Percentiles rank a stretch among this genome's conserved stretches.
These are phyloP conservation scores for Phytophthora fragariae DNA, from an alignment of 352 stramenopile genomes.

Conservation along the genomic window DNA sequence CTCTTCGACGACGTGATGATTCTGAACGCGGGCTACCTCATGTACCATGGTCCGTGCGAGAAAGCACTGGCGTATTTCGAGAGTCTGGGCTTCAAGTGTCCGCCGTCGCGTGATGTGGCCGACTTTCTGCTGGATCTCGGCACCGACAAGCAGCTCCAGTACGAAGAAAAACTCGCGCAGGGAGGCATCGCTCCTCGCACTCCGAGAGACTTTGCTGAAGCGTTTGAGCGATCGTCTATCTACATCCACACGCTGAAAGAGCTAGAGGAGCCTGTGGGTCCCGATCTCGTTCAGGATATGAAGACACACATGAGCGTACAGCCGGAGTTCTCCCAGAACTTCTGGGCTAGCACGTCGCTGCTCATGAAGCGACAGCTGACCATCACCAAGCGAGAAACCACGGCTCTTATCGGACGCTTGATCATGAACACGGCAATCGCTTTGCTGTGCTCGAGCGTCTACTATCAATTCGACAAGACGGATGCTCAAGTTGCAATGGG, in stretches of 20 bases:
- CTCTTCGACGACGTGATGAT: conserved; percentile 63
- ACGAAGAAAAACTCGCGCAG: conserved; percentile 22
- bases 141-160: conserved; percentile 42
- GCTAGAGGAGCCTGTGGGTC: neutral
- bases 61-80: conserved; percentile 25
- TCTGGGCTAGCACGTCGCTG: conserved; percentile 25
- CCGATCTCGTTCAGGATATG: conserved; percentile 23
- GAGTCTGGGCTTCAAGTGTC: conserved; percentile 29
- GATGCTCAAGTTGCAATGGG: conserved; percentile 44
- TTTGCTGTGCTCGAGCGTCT: conserved; percentile 39
- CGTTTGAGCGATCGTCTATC: conserved; percentile 51
- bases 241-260: conserved; percentile 8
- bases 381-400: conserved; percentile 32
- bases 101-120: conserved; percentile 73
- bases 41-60: conserved; percentile 61
- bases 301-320: conserved; percentile 7
- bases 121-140: conserved; percentile 90
- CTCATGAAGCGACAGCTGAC: conserved; percentile 36
- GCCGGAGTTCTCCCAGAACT: conserved; percentile 36
- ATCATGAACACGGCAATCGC: conserved; percentile 38
- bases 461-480: conserved; percentile 33
- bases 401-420: conserved; percentile 30
- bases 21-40: conserved; percentile 77
- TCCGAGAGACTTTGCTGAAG: conserved; percentile 40
- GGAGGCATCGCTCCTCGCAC: conserved; percentile 8